Percentiles rank a stretch among this genome's conserved stretches.
Conservation (phyloP, 805 yeast genomes). For the Metschnikowia vanudenii region DNA sequence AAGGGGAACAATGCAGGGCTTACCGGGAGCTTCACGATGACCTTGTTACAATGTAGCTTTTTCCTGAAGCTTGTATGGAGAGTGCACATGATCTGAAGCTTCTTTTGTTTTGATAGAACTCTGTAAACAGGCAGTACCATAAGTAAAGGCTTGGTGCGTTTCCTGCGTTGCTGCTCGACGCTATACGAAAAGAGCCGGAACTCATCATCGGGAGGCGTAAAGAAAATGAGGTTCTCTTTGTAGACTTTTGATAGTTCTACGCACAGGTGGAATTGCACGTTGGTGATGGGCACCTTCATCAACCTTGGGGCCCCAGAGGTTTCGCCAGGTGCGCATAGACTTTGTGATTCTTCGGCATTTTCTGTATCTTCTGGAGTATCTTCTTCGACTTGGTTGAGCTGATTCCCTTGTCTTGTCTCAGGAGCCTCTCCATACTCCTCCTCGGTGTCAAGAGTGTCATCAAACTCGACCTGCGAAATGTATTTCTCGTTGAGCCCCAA, state of each 20-base stretch:
- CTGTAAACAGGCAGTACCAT: conserved; percentile 40
- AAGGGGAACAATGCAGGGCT: conserved; percentile 35
- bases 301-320: neutral
- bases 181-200: conserved; percentile 39
- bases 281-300: conserved; percentile 32
- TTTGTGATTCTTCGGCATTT: neutral
- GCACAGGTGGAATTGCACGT: conserved; percentile 56
- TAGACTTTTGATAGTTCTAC: conserved; percentile 74
- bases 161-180: conserved; percentile 42
- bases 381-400: conserved; percentile 8
- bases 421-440: conserved; percentile 13
- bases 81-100: conserved; percentile 36
- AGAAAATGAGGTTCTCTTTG: conserved; percentile 62
- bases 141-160: conserved; percentile 41
- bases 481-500: conserved; percentile 41
- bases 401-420: conserved; percentile 12
- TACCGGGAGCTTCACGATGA: conserved; percentile 34
- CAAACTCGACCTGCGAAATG: conserved; percentile 34
- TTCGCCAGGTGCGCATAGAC: neutral
- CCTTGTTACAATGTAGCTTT: conserved; percentile 32
- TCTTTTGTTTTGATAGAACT: conserved; percentile 21
- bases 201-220: conserved; percentile 78
- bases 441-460: conserved; percentile 13
- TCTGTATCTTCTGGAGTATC: conserved; percentile 8
- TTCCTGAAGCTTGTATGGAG: conserved; percentile 36